Base-by-base conservation (phyloP, 2,329 filamentous ascomycete species). In the Fusarium annulatum region DNA sequence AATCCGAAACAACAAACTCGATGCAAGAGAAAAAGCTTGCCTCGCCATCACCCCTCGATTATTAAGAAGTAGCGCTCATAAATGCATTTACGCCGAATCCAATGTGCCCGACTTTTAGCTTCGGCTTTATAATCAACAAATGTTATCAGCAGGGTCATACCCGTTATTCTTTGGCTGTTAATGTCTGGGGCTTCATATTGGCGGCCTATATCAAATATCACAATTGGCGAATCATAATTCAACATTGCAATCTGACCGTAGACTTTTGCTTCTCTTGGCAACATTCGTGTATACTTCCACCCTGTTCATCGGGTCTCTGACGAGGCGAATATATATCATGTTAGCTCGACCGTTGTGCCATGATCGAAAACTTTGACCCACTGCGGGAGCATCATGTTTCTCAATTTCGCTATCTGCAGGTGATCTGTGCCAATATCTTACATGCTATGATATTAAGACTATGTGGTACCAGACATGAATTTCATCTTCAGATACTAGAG, bases 1-100 rank as follows among this genome's bases (percentile, higher is more conserved):
- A 56, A 55, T 71, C 56, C 71, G 71, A 73, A 73, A 73, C 71
- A 73, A 59, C 61, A 67, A 61, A 62, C 56, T 65, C 58, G 53
- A 73, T 57, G 38, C 41, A 49, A 34, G 33, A 36, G n/a, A 11
- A 59, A 58, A 61, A 60, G 45, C 43, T 51, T 63, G 38, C 52
- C 30, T 42, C 53, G 42, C 59, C 41, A 55, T 64, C 52, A 64
- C 55, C 62, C 61, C 64, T 67, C 52, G 53, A 49, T 61, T 38
- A 41, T 41, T 66, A 49, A 67, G 52, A 43, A n/a, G 42, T 34
- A 45, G 61, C 19, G 18, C 16, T 58, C 30, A 26, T 10, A 12
- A 28, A n/a, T 26, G 41, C 15, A 36, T 58, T 58, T 58, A 33
- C 18, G 23, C 36, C 26, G 26, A 39, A 53, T 64, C 39, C 49